Base-by-base conservation (phyloP, 495 filamentous ascomycete species). In the Penicillium simplicissimum region DNA sequence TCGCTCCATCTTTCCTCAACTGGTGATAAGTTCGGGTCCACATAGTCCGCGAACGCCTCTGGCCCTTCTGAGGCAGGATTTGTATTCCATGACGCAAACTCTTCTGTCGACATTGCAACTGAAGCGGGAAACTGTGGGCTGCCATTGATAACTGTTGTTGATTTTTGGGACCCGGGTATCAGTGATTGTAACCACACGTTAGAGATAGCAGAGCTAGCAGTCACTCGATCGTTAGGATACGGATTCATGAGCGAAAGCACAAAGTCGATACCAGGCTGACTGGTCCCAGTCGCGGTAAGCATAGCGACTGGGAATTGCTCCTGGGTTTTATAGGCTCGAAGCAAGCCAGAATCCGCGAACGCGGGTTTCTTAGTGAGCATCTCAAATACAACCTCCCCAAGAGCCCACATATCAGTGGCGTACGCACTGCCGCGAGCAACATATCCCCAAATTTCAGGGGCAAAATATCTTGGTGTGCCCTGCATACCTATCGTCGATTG, bases 331-430 rank as follows among this genome's bases (percentile, higher is more conserved):
- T 38, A 38, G 14, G 36, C 15, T 38, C 0, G 0, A 14, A 38
- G 36, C 11, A 38, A 15, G 1, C 36, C 36, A 4, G 13, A 11
- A 15, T 38, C 11, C 36, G 4, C 14, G 15, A 38, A 38, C 10
- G 36, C 14, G 3, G 9, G 36, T 38, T 38, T 38, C 36, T 38
- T 14, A 1, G 36, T 38, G 10, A 38, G 36, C 36, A 38, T 59
- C 21, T 59, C 47, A 19, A 63, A 66, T 11, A 57, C 35, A 17
- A 66, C 59, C 17, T 55, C 66, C 2, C 66, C 66, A n/a, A 68
- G 43, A 17, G 63, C 55, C 66, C 66, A 68, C 1, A 68, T 63
- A 33, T 68, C 66, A 14, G 25, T 21, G 13, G 63, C 54, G 35
- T 54, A 55, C 6, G 63, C 23, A 55, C 52, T 60, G 17, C 60